Conservation (phyloP, 768 basidiomycete genomes). For the Pleurotus tuber-regium region DNA sequence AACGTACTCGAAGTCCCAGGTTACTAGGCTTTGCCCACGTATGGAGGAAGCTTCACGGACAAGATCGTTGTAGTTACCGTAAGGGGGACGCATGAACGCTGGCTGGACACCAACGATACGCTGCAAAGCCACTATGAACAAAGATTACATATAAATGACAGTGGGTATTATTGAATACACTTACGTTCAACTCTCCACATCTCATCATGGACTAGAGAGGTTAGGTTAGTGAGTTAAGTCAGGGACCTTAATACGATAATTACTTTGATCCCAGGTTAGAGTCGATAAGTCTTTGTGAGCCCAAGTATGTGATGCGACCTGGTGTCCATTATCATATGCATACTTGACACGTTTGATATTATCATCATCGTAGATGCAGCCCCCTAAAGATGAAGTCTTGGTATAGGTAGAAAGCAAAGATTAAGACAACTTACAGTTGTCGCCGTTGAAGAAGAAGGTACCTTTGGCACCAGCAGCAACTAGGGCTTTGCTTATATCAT, state of each 20-base stretch:
- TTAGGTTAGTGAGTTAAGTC: not conserved
- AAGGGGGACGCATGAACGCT: constrained; percentile 37
- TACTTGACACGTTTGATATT: constrained; percentile 19
- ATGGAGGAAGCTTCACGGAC: constrained; percentile 22
- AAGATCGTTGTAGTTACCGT: constrained; percentile 33
- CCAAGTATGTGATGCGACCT: constrained; percentile 32
- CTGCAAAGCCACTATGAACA: constrained; percentile 22
- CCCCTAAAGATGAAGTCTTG: constrained; percentile 14
- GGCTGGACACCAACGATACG: constrained; percentile 32
- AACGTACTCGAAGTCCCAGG: constrained; percentile 34
- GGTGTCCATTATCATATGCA: constrained; percentile 25
- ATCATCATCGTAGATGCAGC: constrained; percentile 25
- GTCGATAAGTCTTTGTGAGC: constrained; percentile 22
- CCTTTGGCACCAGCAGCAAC: constrained; percentile 23
- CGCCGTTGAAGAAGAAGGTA: constrained; percentile 30
- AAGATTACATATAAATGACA: not conserved
- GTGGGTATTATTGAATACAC: constrained; percentile 1
- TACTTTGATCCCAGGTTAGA: constrained; percentile 22
- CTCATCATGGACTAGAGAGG: constrained; percentile 20
- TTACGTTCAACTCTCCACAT: constrained; percentile 20
- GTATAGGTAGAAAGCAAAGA: not conserved
- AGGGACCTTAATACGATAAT: constrained; percentile 8
- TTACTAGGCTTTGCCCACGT: constrained; percentile 23
- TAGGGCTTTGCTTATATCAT: constrained; percentile 18
- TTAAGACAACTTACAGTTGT: constrained; percentile 7